phyloP scores from a whole-genome alignment of 1,284 basidiomycete species.

The Papiliotrema laurentii region DNA sequence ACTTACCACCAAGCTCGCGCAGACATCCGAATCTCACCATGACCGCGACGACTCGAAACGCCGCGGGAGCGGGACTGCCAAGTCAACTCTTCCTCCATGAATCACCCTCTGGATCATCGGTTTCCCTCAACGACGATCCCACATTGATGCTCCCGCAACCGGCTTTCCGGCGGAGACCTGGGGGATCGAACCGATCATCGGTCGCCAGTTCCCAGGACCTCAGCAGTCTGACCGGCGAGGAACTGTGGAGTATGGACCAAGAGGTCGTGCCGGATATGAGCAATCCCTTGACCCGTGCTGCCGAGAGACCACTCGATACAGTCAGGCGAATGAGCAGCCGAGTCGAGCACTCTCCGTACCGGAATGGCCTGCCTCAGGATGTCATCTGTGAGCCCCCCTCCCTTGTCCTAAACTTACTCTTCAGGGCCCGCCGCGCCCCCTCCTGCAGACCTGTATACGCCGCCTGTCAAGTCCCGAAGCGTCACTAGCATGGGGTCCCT shows the following conservation, averaged over 20 bases:
- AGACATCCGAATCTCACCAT: conserved; percentile 16
- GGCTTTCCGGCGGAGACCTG: conserved; percentile 19
- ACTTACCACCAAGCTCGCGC: conserved; percentile 9
- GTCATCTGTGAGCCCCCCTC: conserved; percentile 29
- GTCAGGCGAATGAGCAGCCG: conserved; percentile 33
- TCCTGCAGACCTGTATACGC: conserved; percentile 14
- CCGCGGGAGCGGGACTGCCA: conserved; percentile 10
- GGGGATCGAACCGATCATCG: conserved; percentile 32
- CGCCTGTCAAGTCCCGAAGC: conserved; percentile 30
- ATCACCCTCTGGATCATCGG: conserved; percentile 21
- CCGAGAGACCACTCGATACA: conserved; percentile 45
- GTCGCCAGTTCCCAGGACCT: conserved; percentile 27
- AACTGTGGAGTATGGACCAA: conserved; percentile 37
- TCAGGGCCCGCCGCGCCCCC: conserved; percentile 38
- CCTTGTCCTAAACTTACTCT: conserved; percentile 5
- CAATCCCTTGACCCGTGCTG: conserved; percentile 38
- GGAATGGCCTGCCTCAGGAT: conserved; percentile 26
- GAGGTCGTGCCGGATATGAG: conserved; percentile 39
- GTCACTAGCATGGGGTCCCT: conserved; percentile 29
- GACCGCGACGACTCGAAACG: conserved; percentile 3
- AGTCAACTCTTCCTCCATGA: conserved; percentile 19
- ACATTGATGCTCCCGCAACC: conserved; percentile 27
- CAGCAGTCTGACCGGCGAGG: conserved; percentile 35
- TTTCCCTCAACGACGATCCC: conserved; percentile 14
- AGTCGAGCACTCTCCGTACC: conserved; percentile 13